Conservation (phyloP, 2,329 filamentous ascomycete genomes). For the Fusarium goolgardi region DNA sequence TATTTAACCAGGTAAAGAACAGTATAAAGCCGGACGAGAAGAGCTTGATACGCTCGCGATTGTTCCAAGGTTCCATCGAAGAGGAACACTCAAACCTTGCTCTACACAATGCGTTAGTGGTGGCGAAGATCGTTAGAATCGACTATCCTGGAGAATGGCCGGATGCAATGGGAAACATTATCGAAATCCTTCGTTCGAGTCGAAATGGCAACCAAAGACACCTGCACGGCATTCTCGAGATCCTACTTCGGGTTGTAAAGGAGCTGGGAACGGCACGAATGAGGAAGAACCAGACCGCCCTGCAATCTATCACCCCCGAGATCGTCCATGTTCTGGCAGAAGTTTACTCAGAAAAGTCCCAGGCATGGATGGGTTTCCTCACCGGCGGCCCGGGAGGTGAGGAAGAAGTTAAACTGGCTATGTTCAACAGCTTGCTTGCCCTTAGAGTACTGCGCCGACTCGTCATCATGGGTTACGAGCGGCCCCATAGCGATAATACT, state of each 20-base stretch:
- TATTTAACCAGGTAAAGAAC: constrained; percentile 66
- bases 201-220: constrained; percentile 69
- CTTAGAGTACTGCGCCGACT: constrained; percentile 85
- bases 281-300: constrained; percentile 76
- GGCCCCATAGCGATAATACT: constrained; percentile 80
- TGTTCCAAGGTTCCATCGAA: constrained; percentile 80
- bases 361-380: constrained; percentile 74
- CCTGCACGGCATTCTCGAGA: constrained; percentile 77
- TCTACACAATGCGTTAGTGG: constrained; percentile 86
- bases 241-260: constrained; percentile 88
- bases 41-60: constrained; percentile 75
- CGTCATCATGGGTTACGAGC: constrained; percentile 83
- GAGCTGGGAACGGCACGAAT: constrained; percentile 86
- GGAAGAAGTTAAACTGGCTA: constrained; percentile 68
- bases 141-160: constrained; percentile 92
- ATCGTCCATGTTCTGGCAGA: constrained; percentile 82
- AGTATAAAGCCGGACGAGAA: constrained; percentile 82
- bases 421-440: constrained; percentile 81
- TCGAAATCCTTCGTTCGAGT: constrained; percentile 69
- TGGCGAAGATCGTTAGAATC: constrained; percentile 88
- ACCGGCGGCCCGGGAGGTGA: constrained; percentile 68
- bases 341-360: constrained; percentile 81
- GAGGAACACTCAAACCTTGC: constrained; percentile 82
- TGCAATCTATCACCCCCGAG: constrained; percentile 84
- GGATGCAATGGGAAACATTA: constrained; percentile 68